phyloP scores from a whole-genome alignment of 2,329 filamentous ascomycete genomes.

The Colletotrichum scovillei region DNA sequence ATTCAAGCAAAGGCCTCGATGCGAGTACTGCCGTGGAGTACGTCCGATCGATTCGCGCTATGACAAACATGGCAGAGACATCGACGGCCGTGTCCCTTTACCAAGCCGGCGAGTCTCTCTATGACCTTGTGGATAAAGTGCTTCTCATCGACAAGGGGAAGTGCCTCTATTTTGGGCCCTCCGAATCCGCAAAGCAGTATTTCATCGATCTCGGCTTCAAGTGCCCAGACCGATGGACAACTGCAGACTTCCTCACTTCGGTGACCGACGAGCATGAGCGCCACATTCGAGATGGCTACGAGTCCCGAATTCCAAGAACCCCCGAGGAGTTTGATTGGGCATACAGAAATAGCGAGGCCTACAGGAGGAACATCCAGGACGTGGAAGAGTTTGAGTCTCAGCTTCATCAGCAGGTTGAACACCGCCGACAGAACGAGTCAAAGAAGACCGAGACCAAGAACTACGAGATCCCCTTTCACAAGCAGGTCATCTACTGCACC shows the following conservation, averaged over 20 bases:
- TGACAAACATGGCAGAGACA: slow-evolving; percentile 72
- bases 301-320: slow-evolving; percentile 66
- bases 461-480: slow-evolving; percentile 61
- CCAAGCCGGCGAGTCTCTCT: slow-evolving; percentile 66
- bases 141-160: slow-evolving; percentile 75
- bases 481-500: slow-evolving; percentile 61
- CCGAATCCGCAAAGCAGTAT: slow-evolving; percentile 72
- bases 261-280: slow-evolving; percentile 74
- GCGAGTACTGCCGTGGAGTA: slow-evolving; percentile 75
- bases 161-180: slow-evolving; percentile 77
- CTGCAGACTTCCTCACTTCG: slow-evolving; percentile 81
- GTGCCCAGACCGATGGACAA: slow-evolving; percentile 77
- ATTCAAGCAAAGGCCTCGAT: slow-evolving; percentile 74
- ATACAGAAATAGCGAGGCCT: slow-evolving; percentile 59
- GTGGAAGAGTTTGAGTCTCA: slow-evolving; percentile 64
- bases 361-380: slow-evolving; percentile 55
- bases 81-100: slow-evolving; percentile 75
- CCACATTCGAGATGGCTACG: slow-evolving; percentile 48
- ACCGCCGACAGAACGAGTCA: slow-evolving; percentile 50
- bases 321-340: slow-evolving; percentile 70
- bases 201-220: slow-evolving; percentile 79
- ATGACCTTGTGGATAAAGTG: slow-evolving; percentile 74
- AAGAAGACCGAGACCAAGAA: slow-evolving; percentile 59
- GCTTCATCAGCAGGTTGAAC: slow-evolving; percentile 57
- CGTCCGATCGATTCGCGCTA: slow-evolving; percentile 70